Percentiles rank a stretch among this genome's conserved stretches.
Conservation (phyloP, 1,284 basidiomycete genomes). For the Irpex sp. region DNA sequence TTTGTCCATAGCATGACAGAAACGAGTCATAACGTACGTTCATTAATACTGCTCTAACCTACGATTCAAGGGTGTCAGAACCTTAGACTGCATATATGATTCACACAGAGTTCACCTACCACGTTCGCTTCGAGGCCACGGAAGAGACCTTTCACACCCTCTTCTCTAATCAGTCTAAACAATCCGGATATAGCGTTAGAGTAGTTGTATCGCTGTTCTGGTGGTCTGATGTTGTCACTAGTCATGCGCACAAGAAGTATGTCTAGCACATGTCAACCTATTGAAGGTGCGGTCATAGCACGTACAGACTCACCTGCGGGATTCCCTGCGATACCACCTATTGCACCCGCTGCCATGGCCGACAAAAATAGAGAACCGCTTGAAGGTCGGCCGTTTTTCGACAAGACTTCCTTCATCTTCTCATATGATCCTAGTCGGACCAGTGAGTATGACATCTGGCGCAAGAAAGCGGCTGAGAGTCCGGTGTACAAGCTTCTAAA, state of each 20-base stretch:
- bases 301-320: slow-evolving; percentile 56
- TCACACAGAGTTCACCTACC: slow-evolving; percentile 35
- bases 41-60: slow-evolving; percentile 82
- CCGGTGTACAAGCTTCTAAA: slow-evolving; percentile 78
- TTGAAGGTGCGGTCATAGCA: neutral
- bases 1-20: slow-evolving; percentile 10
- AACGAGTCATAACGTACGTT: slow-evolving; percentile 55
- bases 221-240: slow-evolving; percentile 74
- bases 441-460: slow-evolving; percentile 91
- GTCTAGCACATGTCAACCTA: slow-evolving; percentile 35
- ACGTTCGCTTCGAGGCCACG: slow-evolving; percentile 82
- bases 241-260: slow-evolving; percentile 86
- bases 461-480: slow-evolving; percentile 78
- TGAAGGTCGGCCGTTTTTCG: slow-evolving; percentile 44
- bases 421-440: slow-evolving; percentile 87
- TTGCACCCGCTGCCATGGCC: slow-evolving; percentile 69
- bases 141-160: slow-evolving; percentile 68
- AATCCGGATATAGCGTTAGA: slow-evolving; percentile 74
- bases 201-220: slow-evolving; percentile 74
- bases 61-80: neutral
- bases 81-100: neutral
- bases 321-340: slow-evolving; percentile 81
- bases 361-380: slow-evolving; percentile 55
- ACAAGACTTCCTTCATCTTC: slow-evolving; percentile 59
- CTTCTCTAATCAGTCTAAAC: slow-evolving; percentile 57